phyloP scores from a whole-genome alignment of 441 rosid species.

The Sinapis alba region DNA sequence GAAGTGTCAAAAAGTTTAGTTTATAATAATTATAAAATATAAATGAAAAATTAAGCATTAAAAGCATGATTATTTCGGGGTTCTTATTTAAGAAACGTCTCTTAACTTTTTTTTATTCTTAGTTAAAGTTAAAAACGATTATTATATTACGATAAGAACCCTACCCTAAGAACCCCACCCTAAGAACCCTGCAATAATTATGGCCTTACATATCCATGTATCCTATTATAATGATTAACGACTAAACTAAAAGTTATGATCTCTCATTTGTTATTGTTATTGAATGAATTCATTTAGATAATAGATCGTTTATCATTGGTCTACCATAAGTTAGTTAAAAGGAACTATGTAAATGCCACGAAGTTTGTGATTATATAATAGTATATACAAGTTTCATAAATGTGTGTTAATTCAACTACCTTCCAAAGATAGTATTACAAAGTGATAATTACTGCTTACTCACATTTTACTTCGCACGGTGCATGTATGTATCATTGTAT shows the following conservation, averaged over 20 bases:
- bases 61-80: too few relatives aligned
- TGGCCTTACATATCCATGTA: neutral
- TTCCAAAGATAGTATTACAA: neutral
- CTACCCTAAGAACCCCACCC: too few relatives aligned
- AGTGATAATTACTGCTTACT: neutral
- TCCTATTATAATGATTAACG: neutral
- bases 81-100: too few relatives aligned
- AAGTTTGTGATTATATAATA: neutral
- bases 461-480: neutral
- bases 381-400: neutral
- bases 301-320: neutral
- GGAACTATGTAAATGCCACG: neutral
- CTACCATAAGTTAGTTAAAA: neutral
- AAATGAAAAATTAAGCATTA: too few relatives aligned
- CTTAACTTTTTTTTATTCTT: too few relatives aligned
- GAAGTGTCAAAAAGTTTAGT: too few relatives aligned
- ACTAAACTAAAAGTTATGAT: neutral
- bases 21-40: too few relatives aligned
- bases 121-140: too few relatives aligned
- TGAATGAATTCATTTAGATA: too few relatives aligned
- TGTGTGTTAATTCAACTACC: slow-evolving; percentile 5
- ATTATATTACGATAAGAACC: too few relatives aligned
- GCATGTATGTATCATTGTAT: neutral
- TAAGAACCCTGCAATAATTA: too few relatives aligned
- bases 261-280: neutral